A percentile compares a stretch with the other conserved stretches of the same genome.
phyloP scores from a whole-genome alignment of 2,329 filamentous ascomycete species.

The Trichoderma citrinoviride region DNA sequence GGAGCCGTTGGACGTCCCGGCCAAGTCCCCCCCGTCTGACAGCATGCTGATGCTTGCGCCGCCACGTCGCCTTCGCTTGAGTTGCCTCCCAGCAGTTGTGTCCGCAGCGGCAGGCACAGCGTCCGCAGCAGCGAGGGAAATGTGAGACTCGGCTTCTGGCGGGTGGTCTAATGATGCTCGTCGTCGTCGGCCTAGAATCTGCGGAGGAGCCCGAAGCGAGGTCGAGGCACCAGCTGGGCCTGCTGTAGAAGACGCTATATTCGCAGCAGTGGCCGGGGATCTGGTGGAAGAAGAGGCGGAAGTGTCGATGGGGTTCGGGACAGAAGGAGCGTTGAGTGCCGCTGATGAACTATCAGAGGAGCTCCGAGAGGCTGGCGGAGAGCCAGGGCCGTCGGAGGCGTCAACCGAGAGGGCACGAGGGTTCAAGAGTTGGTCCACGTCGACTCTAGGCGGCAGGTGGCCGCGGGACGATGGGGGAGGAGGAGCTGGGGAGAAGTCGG shows the following conservation, averaged over 20 bases:
- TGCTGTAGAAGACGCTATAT: conserved; percentile 42
- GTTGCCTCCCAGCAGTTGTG: conserved; percentile 26
- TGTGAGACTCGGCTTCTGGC: conserved; percentile 28
- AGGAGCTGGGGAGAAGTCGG: not conserved
- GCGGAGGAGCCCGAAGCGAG: conserved; percentile 32
- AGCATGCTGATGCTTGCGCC: conserved; percentile 61
- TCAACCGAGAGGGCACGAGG: conserved; percentile 35
- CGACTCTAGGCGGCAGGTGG: conserved; percentile 41
- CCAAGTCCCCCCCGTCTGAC: conserved; percentile 51
- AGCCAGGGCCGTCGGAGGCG: conserved; percentile 63
- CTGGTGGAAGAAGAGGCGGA: conserved; percentile 28
- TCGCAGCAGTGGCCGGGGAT: conserved; percentile 37
- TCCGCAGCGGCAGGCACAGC: conserved; percentile 20
- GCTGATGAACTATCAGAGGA: conserved; percentile 48
- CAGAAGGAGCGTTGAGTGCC: conserved; percentile 35
- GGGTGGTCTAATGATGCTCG: conserved; percentile 44
- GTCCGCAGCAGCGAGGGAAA: not conserved
- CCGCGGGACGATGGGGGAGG: conserved; percentile 34
- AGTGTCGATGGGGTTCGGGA: conserved; percentile 28
- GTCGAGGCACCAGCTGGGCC: conserved; percentile 27
- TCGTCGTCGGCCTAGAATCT: conserved; percentile 56
- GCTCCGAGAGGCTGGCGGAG: conserved; percentile 51
- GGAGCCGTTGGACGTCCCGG: conserved; percentile 56
- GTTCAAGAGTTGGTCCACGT: conserved; percentile 41
- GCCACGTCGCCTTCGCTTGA: conserved; percentile 57